phyloP scores from a whole-genome alignment of 2,329 filamentous ascomycete species.

The Epichloe sp. region DNA sequence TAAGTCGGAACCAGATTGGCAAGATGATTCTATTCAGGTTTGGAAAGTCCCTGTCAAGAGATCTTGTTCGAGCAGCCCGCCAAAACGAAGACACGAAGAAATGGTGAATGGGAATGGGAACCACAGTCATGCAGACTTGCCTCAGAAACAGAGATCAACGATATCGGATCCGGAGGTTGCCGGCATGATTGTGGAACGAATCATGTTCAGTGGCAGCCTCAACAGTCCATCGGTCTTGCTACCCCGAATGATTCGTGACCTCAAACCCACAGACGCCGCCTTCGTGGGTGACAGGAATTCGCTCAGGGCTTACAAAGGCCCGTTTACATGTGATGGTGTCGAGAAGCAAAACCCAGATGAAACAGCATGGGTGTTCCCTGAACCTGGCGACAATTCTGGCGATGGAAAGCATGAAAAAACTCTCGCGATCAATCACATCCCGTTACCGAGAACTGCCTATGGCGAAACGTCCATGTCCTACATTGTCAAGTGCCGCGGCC shows the following conservation, averaged over 20 bases:
- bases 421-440: slow-evolving; percentile 13
- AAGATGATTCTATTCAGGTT: slow-evolving; percentile 65
- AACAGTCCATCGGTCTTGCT: slow-evolving; percentile 12
- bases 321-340: slow-evolving; percentile 20
- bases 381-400: slow-evolving; percentile 5
- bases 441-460: slow-evolving; percentile 55
- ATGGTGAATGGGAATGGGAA: slow-evolving; percentile 4
- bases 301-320: slow-evolving; percentile 58
- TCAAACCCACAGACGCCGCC: slow-evolving; percentile 17
- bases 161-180: slow-evolving; percentile 20
- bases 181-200: slow-evolving; percentile 17
- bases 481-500: slow-evolving; percentile 62
- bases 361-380: slow-evolving; percentile 17
- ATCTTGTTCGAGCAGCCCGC: slow-evolving; percentile 20
- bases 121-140: not conserved
- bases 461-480: slow-evolving; percentile 67
- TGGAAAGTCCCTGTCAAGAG: slow-evolving; percentile 58
- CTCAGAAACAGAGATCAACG: slow-evolving; percentile 2
- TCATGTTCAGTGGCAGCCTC: slow-evolving; percentile 23
- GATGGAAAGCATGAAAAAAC: slow-evolving; percentile 7
- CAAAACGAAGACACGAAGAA: slow-evolving; percentile 18
- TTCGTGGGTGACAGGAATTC: slow-evolving; percentile 54
- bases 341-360: slow-evolving; percentile 11
- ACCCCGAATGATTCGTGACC: slow-evolving; percentile 14
- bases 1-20: slow-evolving; percentile 48